Conservation (phyloP, 208 protist species). For the Crithidia fasciculata region DNA sequence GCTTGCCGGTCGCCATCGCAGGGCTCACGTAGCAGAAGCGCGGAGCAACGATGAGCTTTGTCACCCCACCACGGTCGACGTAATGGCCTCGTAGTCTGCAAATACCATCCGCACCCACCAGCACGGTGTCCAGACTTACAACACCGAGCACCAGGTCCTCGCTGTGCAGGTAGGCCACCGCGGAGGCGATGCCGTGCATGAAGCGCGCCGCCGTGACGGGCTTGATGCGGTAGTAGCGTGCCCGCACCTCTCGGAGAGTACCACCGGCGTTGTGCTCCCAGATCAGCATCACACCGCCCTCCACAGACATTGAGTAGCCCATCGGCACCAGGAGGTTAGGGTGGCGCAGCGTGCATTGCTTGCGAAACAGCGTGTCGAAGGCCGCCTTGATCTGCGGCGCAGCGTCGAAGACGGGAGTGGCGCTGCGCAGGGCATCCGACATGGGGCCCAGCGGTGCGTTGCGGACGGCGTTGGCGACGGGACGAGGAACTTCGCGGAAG, state of each 20-base stretch:
- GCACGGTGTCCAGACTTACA: constrained; percentile 66
- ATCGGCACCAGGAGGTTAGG: constrained; percentile 13
- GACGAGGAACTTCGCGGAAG: background rate
- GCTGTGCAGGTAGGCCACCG: constrained; percentile 61
- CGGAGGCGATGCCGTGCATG: constrained; percentile 45
- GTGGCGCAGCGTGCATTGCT: constrained; percentile 16
- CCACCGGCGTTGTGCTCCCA: constrained; percentile 48
- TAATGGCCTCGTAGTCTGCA: constrained; percentile 67
- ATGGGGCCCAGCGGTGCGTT: constrained; percentile 2
- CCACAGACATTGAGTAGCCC: constrained; percentile 5
- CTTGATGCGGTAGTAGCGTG: constrained; percentile 29
- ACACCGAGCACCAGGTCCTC: constrained; percentile 60
- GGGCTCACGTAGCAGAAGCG: constrained; percentile 69
- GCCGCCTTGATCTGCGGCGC: constrained; percentile 1
- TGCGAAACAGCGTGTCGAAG: constrained; percentile 2
- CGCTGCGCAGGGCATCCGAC: constrained; percentile 7
- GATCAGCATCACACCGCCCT: constrained; percentile 23
- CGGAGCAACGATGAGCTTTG: constrained; percentile 7
- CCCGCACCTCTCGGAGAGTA: constrained; percentile 30
- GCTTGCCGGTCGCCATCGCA: constrained; percentile 48
- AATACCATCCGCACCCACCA: constrained; percentile 56
- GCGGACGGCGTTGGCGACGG: constrained; percentile 4
- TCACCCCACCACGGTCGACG: background rate
- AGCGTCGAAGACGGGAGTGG: background rate
- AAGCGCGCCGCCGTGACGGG: constrained; percentile 44